Evolutionary conservation across 225 moss, liverwort and hornwort species (phyloP).

Genomic region (Thuidium tamariscinum): DNA sequence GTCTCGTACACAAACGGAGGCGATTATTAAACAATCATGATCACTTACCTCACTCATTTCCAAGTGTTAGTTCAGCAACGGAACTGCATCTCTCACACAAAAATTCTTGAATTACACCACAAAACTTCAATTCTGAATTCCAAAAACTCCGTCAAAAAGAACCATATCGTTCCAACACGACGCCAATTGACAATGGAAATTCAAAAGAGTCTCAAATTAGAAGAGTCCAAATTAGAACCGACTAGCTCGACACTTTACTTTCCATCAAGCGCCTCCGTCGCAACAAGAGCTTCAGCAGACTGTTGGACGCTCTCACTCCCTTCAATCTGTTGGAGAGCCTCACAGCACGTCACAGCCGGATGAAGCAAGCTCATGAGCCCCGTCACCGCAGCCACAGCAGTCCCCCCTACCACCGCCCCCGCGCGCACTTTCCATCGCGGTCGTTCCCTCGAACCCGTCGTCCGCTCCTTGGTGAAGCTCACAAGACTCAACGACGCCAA

Average conservation of each 20-base stretch:
- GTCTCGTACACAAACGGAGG: background rate
- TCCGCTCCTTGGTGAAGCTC: background rate
- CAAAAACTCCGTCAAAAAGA: background rate
- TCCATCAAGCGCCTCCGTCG: background rate
- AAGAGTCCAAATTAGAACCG: background rate
- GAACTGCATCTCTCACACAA: background rate
- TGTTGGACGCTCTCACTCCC: slow-evolving; percentile 2
- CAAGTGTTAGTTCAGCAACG: background rate
- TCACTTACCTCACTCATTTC: background rate
- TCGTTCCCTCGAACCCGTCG: background rate
- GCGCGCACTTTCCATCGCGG: slow-evolving; percentile 4
- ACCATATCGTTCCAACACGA: background rate
- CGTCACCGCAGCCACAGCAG: background rate
- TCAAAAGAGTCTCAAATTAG: background rate
- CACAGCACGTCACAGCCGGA: background rate
- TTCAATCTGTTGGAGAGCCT: slow-evolving; percentile 3
- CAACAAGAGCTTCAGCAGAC: background rate
- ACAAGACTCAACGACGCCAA: background rate
- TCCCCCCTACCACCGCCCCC: background rate
- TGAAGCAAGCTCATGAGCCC: slow-evolving; percentile 15
- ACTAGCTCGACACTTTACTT: background rate
- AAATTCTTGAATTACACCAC: background rate
- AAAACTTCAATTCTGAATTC: background rate
- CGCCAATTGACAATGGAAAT: background rate
- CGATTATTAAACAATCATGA: background rate